A percentile compares a stretch with the other conserved stretches of the same genome.
Evolutionary conservation across 2,329 filamentous ascomycete genomes (phyloP).

Genomic region (Emergomyces africanus): DNA sequence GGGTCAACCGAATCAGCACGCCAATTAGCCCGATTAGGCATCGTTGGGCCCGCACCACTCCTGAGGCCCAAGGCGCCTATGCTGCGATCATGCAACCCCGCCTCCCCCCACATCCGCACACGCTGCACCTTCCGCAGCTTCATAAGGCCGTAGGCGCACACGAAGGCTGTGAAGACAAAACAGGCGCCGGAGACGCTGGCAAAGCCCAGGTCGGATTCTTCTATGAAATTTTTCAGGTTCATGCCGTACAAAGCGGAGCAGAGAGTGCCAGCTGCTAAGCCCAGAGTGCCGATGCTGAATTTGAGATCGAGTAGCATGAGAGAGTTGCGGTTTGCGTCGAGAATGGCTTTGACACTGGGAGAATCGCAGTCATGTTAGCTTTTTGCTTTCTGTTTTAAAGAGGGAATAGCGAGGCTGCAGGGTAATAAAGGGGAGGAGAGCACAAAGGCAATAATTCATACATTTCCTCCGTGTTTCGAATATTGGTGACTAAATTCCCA

Average conservation of each 20-base stretch:
- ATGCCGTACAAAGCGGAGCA: conserved; percentile 98
- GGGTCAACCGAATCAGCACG: conserved; percentile 32
- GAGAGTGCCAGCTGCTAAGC: conserved; percentile 89
- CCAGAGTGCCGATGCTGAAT: conserved; percentile 87
- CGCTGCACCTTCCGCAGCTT: conserved; percentile 79
- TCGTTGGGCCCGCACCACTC: conserved; percentile 14
- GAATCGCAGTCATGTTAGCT: conserved; percentile 10
- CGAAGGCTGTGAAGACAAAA: conserved; percentile 57
- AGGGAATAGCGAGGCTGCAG: not conserved
- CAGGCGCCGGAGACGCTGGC: conserved; percentile 59
- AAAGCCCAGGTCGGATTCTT: conserved; percentile 85
- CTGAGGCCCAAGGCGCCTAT: not conserved
- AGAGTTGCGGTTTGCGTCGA: conserved; percentile 94
- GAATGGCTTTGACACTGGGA: conserved; percentile 76
- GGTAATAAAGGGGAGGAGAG: not conserved
- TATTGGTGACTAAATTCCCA: conserved; percentile 82
- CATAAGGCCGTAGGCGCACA: conserved; percentile 70
- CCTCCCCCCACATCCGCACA: conserved; percentile 69
- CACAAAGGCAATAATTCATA: conserved; percentile 40
- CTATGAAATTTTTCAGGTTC: conserved; percentile 98
- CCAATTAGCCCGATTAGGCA: conserved; percentile 25
- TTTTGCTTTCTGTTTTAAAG: not conserved
- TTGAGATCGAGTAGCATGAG: conserved; percentile 96
- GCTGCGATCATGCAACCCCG: conserved; percentile 22
- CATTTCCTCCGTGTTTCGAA: conserved; percentile 98